Evolutionary conservation across 2,329 filamentous ascomycete genomes (phyloP), one percentile per base, ranked within the genome.

Genomic region (Phialophora chinensis): DNA sequence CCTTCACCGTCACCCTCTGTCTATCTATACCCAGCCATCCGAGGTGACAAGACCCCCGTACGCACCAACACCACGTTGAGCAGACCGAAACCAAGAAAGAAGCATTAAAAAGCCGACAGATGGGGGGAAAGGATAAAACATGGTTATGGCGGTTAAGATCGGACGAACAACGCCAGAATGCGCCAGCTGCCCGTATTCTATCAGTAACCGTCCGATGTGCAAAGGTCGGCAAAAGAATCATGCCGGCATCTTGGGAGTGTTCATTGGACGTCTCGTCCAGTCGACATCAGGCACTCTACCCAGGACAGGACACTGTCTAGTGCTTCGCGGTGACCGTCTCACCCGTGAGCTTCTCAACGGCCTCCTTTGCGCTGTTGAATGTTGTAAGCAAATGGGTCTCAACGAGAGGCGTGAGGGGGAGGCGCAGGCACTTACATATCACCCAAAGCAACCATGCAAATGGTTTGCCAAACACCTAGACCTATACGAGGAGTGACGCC

Each of bases 371-470:
- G 76, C 87, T 87, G 71, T 77, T 67, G 62, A 71, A 49, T 71
- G 7, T 33, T 71, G 47, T 55, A 31, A 54, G 56, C 56, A 17
- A 35, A 50, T 38, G 73, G 73, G 66, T 74, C 73, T 63, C 71
- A 74, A 70, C 47, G 55, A n/a, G 31, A 60, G 14, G 54, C 31
- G 53, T 20, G 12, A 29, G 23, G 10, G 49, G 2, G 7, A 55
- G 29, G n/a, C n/a, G n/a, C 20, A 35, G 66, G 60, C 73, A 88
- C 92, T 85, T 83, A 96, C 93, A 96, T 93, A 83, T 98, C 95
- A 82, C 95, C 95, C 81, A 98, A 86, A 77, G 94, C 95, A 82
- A 99, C 95, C 95, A 99, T 99, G 87, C 95, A 99, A 77, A 99
- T 91, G 69, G 95, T 99, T 87, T 99, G 95, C 95, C 95, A 99